A percentile compares a stretch with the other conserved stretches of the same genome.
These are phyloP conservation scores for Chaetomiaceae sp. DNA, from an alignment of 2,329 filamentous ascomycete genomes.

Conservation along the genomic window DNA sequence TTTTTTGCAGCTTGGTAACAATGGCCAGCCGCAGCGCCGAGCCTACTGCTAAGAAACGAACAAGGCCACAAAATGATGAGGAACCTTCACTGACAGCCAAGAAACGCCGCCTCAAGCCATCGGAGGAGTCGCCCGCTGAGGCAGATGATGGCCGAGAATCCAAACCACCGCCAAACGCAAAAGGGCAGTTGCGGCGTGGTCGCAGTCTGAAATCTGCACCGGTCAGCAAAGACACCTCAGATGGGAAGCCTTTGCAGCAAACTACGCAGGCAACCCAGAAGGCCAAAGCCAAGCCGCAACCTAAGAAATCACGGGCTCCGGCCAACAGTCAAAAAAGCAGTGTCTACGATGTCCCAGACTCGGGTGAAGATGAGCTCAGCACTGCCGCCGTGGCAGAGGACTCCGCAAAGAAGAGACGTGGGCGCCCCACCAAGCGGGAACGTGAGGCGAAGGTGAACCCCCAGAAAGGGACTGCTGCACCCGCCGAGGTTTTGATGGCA, in stretches of 20 bases:
- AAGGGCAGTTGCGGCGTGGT: background rate
- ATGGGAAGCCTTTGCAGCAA: background rate
- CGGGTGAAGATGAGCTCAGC: slow-evolving; percentile 22
- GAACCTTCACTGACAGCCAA: slow-evolving; percentile 19
- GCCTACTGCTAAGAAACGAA: slow-evolving; percentile 13
- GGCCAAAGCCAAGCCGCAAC: background rate
- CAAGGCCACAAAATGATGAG: slow-evolving; percentile 17
- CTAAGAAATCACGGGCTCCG: background rate
- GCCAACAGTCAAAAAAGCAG: slow-evolving; percentile 13
- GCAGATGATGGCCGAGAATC: background rate
- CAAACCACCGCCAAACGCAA: background rate
- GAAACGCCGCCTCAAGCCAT: slow-evolving; percentile 15
- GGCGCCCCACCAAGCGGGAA: slow-evolving; percentile 19
- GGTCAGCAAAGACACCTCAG: background rate
- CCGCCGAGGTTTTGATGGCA: background rate
- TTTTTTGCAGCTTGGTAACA: background rate
- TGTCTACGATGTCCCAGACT: slow-evolving; percentile 30
- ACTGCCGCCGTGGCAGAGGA: slow-evolving; percentile 7
- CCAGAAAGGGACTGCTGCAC: background rate
- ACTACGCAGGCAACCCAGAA: background rate
- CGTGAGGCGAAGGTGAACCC: background rate
- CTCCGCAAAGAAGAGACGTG: slow-evolving; percentile 15
- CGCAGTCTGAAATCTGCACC: background rate
- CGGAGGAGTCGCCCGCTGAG: background rate
- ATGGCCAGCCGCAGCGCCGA: slow-evolving; percentile 1